phyloP scores from a whole-genome alignment of 2,329 filamentous ascomycete genomes.

The Hypoxylon sp. region DNA sequence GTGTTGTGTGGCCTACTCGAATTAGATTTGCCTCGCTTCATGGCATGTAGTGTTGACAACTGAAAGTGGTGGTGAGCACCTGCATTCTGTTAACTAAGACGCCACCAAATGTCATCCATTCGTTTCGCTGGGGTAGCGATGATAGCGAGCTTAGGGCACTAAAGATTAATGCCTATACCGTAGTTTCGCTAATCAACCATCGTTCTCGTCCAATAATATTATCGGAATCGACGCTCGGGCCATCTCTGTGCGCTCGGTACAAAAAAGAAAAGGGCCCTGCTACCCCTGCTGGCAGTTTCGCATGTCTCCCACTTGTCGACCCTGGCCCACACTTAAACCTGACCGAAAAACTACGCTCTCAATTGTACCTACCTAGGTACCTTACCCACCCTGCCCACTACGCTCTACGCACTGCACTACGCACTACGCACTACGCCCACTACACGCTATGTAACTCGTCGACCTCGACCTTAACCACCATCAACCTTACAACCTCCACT shows the following conservation, averaged over 20 bases:
- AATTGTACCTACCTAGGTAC: too few relatives aligned
- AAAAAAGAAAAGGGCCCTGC: slow-evolving; percentile 28
- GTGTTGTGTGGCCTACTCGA: background rate
- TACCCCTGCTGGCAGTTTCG: slow-evolving; percentile 6
- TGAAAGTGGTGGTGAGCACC: too few relatives aligned
- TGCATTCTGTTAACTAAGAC: too few relatives aligned
- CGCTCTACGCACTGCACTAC: background rate
- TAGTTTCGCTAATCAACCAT: background rate
- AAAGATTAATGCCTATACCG: background rate
- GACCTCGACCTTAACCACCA: slow-evolving; percentile 33
- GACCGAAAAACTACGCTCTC: slow-evolving; percentile 28
- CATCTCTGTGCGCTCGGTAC: slow-evolving; percentile 13
- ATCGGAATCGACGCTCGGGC: slow-evolving; percentile 24
- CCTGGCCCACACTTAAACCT: slow-evolving; percentile 34
- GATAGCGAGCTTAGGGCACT: too few relatives aligned
- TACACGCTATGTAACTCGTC: slow-evolving; percentile 23
- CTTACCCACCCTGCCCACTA: slow-evolving; percentile 1
- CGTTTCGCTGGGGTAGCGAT: too few relatives aligned
- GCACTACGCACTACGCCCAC: slow-evolving; percentile 4
- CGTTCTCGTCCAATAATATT: background rate
- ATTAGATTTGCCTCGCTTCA: too few relatives aligned
- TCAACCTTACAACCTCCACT: slow-evolving; percentile 35
- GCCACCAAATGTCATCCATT: too few relatives aligned
- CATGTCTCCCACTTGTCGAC: slow-evolving; percentile 22
- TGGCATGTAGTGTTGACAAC: too few relatives aligned